Percentiles rank a stretch among this genome's conserved stretches.
Conservation (phyloP, 2,329 filamentous ascomycete species). For the Trichothecium roseum region DNA sequence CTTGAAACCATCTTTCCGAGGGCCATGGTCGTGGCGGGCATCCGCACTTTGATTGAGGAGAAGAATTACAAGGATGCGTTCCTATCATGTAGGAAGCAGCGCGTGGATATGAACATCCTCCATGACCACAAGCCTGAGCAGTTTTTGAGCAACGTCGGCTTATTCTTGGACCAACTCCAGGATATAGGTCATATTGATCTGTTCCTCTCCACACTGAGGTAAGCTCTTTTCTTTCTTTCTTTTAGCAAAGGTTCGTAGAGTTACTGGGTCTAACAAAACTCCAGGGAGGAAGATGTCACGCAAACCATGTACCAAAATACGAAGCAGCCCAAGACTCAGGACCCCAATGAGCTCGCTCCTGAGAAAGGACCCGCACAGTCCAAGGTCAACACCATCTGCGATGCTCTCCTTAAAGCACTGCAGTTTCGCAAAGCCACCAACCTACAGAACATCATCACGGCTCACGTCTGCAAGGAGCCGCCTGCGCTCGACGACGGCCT, state of each 20-base stretch:
- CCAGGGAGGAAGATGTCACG: conserved; percentile 79
- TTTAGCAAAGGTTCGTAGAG: too few species aligned
- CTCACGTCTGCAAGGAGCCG: conserved; percentile 86
- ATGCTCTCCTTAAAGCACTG: conserved; percentile 66
- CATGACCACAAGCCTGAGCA: conserved; percentile 86
- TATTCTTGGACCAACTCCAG: conserved; percentile 77
- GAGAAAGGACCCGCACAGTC: conserved; percentile 8
- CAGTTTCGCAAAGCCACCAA: conserved; percentile 48
- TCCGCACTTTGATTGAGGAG: conserved; percentile 67
- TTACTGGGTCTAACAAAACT: conserved; percentile 22
- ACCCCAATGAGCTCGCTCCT: conserved; percentile 3
- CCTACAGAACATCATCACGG: conserved; percentile 88
- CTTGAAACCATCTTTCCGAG: conserved; percentile 90
- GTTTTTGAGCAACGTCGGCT: conserved; percentile 64
- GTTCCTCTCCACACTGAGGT: conserved; percentile 79
- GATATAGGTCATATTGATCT: conserved; percentile 78
- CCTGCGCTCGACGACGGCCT: conserved; percentile 84
- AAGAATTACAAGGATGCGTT: conserved; percentile 81
- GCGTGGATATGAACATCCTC: conserved; percentile 96
- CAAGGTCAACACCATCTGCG: conserved; percentile 84
- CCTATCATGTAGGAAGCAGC: conserved; percentile 76
- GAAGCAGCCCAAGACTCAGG: conserved; percentile 27
- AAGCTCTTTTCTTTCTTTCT: conserved; percentile 14
- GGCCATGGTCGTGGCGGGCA: conserved; percentile 84
- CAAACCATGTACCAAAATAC: conserved; percentile 92